Conservation (phyloP, 345 rosid species). For the Moricandia moricandioides region DNA sequence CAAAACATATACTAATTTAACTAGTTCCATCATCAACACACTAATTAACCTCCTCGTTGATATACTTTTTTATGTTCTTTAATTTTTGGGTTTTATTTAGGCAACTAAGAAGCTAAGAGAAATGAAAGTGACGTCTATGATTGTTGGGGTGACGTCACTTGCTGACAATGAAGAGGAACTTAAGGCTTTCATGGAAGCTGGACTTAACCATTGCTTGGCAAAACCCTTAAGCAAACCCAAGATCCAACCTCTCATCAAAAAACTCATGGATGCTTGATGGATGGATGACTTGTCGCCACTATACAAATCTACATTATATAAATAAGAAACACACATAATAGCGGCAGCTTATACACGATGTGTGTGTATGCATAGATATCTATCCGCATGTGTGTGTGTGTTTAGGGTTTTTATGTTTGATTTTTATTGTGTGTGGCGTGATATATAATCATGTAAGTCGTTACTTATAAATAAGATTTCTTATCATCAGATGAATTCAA, state of each 20-base stretch:
- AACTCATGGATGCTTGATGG: conserved; percentile 29
- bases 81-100: conserved; percentile 8
- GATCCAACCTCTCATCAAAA: conserved; percentile 16
- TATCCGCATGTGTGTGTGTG: background rate
- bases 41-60: background rate
- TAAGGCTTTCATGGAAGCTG: conserved; percentile 38
- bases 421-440: background rate
- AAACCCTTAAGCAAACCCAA: conserved; percentile 32
- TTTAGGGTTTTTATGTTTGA: background rate
- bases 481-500: background rate
- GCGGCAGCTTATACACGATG: background rate
- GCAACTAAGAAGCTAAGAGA: conserved; percentile 39
- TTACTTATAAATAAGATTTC: background rate
- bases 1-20: background rate
- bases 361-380: background rate
- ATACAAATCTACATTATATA: background rate
- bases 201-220: conserved; percentile 33
- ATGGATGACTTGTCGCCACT: background rate
- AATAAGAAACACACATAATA: background rate
- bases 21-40: background rate
- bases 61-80: background rate
- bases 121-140: conserved; percentile 37
- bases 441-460: background rate
- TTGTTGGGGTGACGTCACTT: conserved; percentile 34
- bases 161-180: conserved; percentile 23